Evolutionary conservation across 306 rosid species (phyloP).

Genomic region (Vigna angularis): DNA sequence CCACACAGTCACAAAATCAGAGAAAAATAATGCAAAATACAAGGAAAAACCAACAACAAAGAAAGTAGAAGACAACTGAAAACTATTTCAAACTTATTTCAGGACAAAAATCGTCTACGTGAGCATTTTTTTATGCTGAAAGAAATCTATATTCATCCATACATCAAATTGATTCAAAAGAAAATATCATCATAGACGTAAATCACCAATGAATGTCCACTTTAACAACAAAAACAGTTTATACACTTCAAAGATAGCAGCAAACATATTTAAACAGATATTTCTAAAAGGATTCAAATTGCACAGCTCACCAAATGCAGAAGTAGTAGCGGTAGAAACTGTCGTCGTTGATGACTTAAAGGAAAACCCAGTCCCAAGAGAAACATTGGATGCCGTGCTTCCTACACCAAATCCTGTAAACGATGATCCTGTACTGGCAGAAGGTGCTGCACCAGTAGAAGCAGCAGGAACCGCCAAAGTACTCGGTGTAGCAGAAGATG

Average conservation of each 20-base stretch:
- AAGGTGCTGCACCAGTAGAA: conserved; percentile 47
- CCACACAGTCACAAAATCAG: neutral
- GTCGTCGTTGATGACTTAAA: conserved; percentile 60
- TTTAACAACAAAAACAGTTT: conserved; percentile 8
- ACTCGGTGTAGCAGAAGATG: conserved; percentile 49
- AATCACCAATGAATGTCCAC: neutral
- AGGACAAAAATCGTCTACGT: neutral
- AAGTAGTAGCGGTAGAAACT: conserved; percentile 45
- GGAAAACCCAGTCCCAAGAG: conserved; percentile 62
- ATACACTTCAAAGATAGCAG: neutral
- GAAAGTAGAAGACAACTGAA: neutral
- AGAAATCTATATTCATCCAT: neutral
- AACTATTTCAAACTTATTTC: conserved; percentile 6
- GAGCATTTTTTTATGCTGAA: neutral
- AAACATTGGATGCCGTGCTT: conserved; percentile 47
- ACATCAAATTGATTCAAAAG: conserved; percentile 18
- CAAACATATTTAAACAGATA: neutral
- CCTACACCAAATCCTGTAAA: conserved; percentile 53
- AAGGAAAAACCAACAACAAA: neutral
- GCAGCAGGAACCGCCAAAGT: conserved; percentile 41
- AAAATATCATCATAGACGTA: neutral
- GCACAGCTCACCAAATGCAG: conserved; percentile 60
- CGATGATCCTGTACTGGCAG: conserved; percentile 47
- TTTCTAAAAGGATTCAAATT: conserved; percentile 13
- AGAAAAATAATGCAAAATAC: neutral